These are phyloP conservation scores for Cokeromyces recurvatus DNA, from an alignment of 371 early-diverging fungal genomes.

Conservation along the genomic window DNA sequence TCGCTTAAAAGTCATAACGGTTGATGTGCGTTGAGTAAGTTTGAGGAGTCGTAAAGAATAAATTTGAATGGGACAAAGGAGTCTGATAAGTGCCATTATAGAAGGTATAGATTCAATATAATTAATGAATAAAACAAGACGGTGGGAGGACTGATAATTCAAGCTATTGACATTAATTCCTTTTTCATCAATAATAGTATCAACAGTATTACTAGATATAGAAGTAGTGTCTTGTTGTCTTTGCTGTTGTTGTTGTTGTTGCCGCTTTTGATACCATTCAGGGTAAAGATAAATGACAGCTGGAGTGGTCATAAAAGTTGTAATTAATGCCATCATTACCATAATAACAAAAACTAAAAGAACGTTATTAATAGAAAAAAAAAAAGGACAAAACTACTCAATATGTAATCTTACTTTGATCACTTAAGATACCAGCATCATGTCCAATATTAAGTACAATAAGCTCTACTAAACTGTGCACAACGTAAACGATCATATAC, in stretches of 20 bases:
- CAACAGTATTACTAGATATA: not conserved
- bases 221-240: slow-evolving; percentile 7
- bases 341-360: slow-evolving; percentile 78
- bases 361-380: too few relatives aligned
- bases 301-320: slow-evolving; percentile 77
- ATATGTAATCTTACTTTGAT: slow-evolving; percentile 35
- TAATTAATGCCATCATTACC: slow-evolving; percentile 84
- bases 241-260: too few relatives aligned
- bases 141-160: not conserved
- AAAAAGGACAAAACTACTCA: too few relatives aligned
- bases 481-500: not conserved
- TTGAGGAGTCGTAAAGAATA: slow-evolving; percentile 56
- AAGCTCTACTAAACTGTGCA: slow-evolving; percentile 74
- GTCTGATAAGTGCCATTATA: slow-evolving; percentile 66
- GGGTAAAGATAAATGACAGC: slow-evolving; percentile 57
- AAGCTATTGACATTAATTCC: not conserved
- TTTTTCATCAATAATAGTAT: not conserved
- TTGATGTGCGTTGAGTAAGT: slow-evolving; percentile 66
- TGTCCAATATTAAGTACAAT: slow-evolving; percentile 92
- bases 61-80: slow-evolving; percentile 33
- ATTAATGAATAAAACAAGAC: slow-evolving; percentile 60
- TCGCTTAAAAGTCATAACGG: slow-evolving; percentile 68
- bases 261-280: slow-evolving; percentile 44
- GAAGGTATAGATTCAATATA: slow-evolving; percentile 64
- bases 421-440: slow-evolving; percentile 78